Conservation (phyloP, 352 stramenopile species). For the Chrysophaeum taylorii region DNA sequence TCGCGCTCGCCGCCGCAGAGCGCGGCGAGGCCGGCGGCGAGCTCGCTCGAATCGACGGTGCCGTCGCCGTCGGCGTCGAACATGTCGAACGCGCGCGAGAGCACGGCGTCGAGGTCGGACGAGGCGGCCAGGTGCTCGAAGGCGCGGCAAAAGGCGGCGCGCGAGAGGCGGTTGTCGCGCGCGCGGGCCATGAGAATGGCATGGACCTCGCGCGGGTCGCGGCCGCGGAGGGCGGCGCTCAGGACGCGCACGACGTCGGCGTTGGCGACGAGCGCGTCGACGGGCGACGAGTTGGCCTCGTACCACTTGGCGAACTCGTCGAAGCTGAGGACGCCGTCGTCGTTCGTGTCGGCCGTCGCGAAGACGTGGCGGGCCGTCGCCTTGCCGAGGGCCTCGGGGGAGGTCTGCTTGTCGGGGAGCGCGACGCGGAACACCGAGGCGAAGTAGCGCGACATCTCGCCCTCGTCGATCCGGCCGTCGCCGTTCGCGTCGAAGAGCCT, state of each 20-base stretch:
- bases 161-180: conserved; percentile 59
- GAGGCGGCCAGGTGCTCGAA: conserved; percentile 50
- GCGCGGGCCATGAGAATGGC: conserved; percentile 64
- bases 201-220: conserved; percentile 56
- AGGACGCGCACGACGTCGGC: neutral
- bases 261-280: neutral
- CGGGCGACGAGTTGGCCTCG: neutral
- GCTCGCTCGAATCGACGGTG: conserved; percentile 66
- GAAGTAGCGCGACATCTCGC: conserved; percentile 73
- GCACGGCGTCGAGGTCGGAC: conserved; percentile 15
- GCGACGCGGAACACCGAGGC: conserved; percentile 68
- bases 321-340: conserved; percentile 18
- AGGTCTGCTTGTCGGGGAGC: conserved; percentile 58
- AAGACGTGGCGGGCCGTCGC: conserved; percentile 25
- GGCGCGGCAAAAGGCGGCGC: conserved; percentile 51
- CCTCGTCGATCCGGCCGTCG: conserved; percentile 63
- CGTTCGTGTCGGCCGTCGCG: conserved; percentile 15
- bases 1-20: conserved; percentile 62
- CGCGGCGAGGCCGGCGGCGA: conserved; percentile 62
- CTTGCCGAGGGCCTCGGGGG: conserved; percentile 54
- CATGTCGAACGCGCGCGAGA: conserved; percentile 8
- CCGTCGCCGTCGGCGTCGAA: conserved; percentile 47
- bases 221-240: conserved; percentile 43
- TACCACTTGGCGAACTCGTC: conserved; percentile 24
- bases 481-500: conserved; percentile 68